Evolutionary conservation across 2,329 filamentous ascomycete species (phyloP).

Genomic region (Cladosporium cucumerinum): DNA sequence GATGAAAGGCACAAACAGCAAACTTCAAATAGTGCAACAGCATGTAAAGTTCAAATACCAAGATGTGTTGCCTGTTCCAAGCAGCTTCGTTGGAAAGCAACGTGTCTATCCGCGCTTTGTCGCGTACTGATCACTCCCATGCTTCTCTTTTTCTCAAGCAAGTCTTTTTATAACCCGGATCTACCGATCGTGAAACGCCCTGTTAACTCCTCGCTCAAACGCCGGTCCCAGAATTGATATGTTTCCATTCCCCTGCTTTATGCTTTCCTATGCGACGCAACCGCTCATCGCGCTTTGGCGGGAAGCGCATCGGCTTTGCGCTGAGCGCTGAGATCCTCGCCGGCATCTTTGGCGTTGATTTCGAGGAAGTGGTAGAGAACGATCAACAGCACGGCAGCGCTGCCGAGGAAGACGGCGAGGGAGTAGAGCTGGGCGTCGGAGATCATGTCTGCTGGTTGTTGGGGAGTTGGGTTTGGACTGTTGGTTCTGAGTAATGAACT

Average conservation of each 20-base stretch:
- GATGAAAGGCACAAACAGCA: background rate
- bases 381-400: constrained; percentile 84
- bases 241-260: background rate
- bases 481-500: background rate
- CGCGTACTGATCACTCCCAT: background rate
- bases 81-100: background rate
- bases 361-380: constrained; percentile 96
- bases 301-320: constrained; percentile 35
- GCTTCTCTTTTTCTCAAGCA: background rate
- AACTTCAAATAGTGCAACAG: background rate
- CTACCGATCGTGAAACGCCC: background rate
- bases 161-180: background rate
- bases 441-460: constrained; percentile 68
- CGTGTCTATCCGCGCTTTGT: background rate
- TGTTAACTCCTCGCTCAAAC: constrained; percentile 16
- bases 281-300: constrained; percentile 24
- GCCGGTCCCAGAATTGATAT: background rate
- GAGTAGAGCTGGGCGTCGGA: constrained; percentile 87
- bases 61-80: background rate
- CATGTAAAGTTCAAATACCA: background rate
- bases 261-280: background rate
- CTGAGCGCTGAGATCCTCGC: constrained; percentile 26
- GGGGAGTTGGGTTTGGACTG: constrained; percentile 23
- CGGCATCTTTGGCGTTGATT: constrained; percentile 70
- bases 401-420: constrained; percentile 89